These are phyloP conservation scores for barley (Hordeum vulgare) DNA, from an alignment of 176 grass and related monocot genomes.

Conservation along the genomic window DNA sequence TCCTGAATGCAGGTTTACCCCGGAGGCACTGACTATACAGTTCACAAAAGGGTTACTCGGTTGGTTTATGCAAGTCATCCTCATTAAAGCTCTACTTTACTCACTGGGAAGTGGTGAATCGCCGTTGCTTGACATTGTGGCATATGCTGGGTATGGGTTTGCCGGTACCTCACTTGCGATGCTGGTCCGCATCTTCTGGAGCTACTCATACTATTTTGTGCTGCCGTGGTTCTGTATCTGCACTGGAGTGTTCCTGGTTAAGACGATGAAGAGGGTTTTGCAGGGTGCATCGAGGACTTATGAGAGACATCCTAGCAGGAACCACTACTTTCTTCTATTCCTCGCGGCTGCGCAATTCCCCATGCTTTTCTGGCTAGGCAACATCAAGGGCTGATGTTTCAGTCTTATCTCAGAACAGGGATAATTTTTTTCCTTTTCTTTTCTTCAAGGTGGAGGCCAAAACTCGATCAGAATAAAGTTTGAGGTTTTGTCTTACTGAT, in stretches of 20 bases:
- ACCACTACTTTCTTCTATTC: slow-evolving; percentile 78
- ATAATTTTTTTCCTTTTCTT: neutral
- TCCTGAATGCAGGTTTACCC: slow-evolving; percentile 62
- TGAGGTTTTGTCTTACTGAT: neutral
- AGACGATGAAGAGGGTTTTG: slow-evolving; percentile 71
- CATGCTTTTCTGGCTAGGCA: slow-evolving; percentile 25
- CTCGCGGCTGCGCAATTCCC: slow-evolving; percentile 60
- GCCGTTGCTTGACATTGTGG: slow-evolving; percentile 58
- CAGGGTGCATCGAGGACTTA: slow-evolving; percentile 36
- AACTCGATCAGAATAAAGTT: neutral
- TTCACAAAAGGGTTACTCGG: slow-evolving; percentile 62
- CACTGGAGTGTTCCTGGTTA: slow-evolving; percentile 70
- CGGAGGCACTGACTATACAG: slow-evolving; percentile 68
- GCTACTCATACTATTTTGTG: slow-evolving; percentile 54
- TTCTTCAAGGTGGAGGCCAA: neutral
- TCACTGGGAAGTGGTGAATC: slow-evolving; percentile 56
- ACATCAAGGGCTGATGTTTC: neutral
- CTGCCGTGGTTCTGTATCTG: slow-evolving; percentile 69
- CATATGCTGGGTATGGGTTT: slow-evolving; percentile 70
- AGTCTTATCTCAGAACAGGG: neutral
- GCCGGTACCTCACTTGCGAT: slow-evolving; percentile 44
- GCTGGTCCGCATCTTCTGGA: slow-evolving; percentile 59
- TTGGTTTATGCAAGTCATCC: slow-evolving; percentile 59
- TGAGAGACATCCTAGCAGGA: slow-evolving; percentile 30
- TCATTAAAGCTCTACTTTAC: slow-evolving; percentile 60